Percentiles rank a stretch among this genome's conserved stretches.
These are phyloP conservation scores for Stachybotrys chlorohalonatus DNA, from an alignment of 2,329 filamentous ascomycete genomes.

Conservation along the genomic window DNA sequence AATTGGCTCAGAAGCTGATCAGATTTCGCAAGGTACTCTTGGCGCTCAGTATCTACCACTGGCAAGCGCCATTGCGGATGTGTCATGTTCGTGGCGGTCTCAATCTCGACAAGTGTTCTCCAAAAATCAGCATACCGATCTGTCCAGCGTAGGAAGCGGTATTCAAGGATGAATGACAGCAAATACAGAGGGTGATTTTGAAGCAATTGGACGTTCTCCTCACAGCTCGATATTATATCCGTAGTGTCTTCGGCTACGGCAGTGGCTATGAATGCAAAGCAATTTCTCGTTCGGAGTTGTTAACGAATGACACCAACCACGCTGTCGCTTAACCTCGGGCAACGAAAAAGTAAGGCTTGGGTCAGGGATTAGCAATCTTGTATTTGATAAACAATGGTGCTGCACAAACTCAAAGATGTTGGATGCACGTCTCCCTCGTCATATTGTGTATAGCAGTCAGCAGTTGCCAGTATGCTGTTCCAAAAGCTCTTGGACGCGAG, in stretches of 20 bases:
- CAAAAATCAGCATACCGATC: slow-evolving; percentile 2
- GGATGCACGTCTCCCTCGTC: not conserved
- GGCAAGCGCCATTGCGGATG: not conserved
- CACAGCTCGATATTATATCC: not conserved
- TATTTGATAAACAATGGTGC: not conserved
- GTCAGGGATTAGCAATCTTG: not conserved
- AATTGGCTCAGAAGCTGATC: slow-evolving; percentile 2
- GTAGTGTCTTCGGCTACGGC: not conserved
- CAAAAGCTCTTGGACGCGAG: not conserved
- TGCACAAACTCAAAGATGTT: slow-evolving; percentile 2
- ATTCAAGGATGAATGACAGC: slow-evolving; percentile 2
- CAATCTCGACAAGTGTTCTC: slow-evolving; percentile 1
- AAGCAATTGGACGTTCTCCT: not conserved
- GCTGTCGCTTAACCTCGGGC: not conserved
- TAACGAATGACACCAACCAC: not conserved
- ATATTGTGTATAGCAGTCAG: slow-evolving; percentile 1
- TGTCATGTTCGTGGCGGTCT: slow-evolving; percentile 4
- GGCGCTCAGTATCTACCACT: not conserved
- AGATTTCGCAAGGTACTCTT: not conserved
- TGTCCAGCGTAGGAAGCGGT: slow-evolving; percentile 1
- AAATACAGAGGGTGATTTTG: slow-evolving; percentile 4
- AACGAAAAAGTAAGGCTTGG: not conserved
- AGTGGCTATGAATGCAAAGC: slow-evolving; percentile 1
- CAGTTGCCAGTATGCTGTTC: not conserved
- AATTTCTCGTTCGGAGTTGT: not conserved